A percentile compares a stretch with the other conserved stretches of the same genome.
These are phyloP conservation scores for Tolypocladium inflatum DNA, from an alignment of 2,329 filamentous ascomycete species.

Conservation along the genomic window DNA sequence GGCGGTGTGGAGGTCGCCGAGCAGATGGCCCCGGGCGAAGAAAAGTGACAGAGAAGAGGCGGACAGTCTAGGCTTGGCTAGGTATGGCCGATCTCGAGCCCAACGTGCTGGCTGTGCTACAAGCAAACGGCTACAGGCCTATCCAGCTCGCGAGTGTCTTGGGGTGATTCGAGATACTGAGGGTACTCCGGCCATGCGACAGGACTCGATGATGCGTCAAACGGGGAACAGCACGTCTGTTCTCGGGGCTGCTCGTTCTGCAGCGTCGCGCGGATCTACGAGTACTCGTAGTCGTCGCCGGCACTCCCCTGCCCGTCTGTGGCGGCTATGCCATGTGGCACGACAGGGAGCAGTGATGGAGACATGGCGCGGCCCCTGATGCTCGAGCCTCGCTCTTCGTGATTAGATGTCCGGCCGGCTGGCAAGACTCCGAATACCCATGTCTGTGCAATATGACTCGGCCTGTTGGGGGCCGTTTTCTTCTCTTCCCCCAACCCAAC, in stretches of 20 bases:
- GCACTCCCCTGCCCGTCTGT: background rate
- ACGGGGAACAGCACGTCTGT: no score
- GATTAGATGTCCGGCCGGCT: background rate
- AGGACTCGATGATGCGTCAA: no score
- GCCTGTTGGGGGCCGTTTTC: background rate
- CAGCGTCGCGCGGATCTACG: background rate
- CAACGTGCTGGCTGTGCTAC: background rate
- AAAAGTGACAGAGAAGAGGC: no score
- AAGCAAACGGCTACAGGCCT: background rate
- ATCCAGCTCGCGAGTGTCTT: no score
- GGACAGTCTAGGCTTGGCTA: background rate
- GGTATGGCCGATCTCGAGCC: background rate
- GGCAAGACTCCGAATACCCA: background rate
- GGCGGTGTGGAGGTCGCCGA: background rate
- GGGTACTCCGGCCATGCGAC: no score
- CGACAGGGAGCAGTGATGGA: background rate
- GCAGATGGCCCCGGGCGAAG: no score
- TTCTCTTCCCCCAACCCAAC: background rate
- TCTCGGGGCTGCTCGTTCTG: no score
- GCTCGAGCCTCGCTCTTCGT: background rate
- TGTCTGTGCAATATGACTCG: background rate
- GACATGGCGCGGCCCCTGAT: background rate
- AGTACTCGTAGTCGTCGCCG: no score
- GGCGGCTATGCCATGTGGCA: conserved; percentile 1
- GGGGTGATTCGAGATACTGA: background rate